Evolutionary conservation across 768 basidiomycete species (phyloP), one percentile per base, ranked within the genome.

Genomic region (Hemileccinum impolitum): DNA sequence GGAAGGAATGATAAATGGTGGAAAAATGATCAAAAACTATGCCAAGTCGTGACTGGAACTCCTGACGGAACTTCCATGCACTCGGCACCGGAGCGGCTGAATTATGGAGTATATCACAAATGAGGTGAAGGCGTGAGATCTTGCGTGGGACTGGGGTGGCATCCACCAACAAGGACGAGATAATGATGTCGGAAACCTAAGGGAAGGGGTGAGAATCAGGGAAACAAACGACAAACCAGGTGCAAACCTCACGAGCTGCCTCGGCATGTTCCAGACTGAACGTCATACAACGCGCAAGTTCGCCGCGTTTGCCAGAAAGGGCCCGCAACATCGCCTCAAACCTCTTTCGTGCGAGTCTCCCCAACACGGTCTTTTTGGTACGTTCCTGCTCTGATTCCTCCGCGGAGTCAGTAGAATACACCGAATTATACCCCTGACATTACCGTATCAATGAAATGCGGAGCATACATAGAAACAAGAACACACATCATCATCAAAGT

Each of bases 21-120:
- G 87, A 88, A 26, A 99, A 76, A 66, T 99, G 96, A 61, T 96
- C 94, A 64, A 99, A 98, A 10, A 96, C 94, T 34, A 87, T 80
- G n/a, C 90, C 90, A 6, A 99, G 79, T 34, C 91, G 77, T 10
- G 83, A 77, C 64, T 98, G 95, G 60, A 98, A 95, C 58, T 95
- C 90, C 52, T 92, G 85, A 26, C 96, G 87, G 69, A 90, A 98
- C 66, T 91, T 93, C 96, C 96, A 99, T 7, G 94, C 95, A 67
- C 92, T 94, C 0, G 94, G 93, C 13, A 97, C 80, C 3, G 94
- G 75, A 3, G 91, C 92, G 30, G 92, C 91, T 18, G 94, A 96
- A 66, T 99, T 99, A 69, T 97, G 94, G 38, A 99, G 76, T 55
- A 99, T 97, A 64, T 99, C 96, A 64, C 94, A 97, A 46, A 98